Base-by-base conservation (phyloP, 1,284 basidiomycete species). In the Microbotryum violaceum region DNA sequence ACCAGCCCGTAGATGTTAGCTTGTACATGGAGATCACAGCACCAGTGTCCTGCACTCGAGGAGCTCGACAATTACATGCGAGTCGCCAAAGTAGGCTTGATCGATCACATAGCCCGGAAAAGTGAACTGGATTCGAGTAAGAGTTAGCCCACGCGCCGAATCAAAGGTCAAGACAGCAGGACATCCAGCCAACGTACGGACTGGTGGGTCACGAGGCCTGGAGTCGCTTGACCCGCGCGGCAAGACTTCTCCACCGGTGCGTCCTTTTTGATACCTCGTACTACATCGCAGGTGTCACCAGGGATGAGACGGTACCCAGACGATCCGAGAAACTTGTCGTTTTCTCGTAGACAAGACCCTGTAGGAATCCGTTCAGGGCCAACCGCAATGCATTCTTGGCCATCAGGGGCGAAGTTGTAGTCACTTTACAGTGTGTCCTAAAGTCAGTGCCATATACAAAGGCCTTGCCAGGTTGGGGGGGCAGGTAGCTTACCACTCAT, bases 251-350 rank as follows among this genome's bases (percentile, higher is more conserved):
- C 71, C 1, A 87, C 77, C 49, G 77, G 79, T 20, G 82, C 80
- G 71, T 96, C 93, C 76, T 88, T 88, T 71, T 82, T 78, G 21
- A 75, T 71, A 9, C 78, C 64, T 6, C 86, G 87, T 20, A 69
- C 66, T 5, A 74, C 70, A 54, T 82, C 81, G 74, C 94, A 98
- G 0, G 86, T 88, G 73, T 98, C 89, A 2, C 96, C 94, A 2
- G 96, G 92, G 60, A 98, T 91, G 72, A 87, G 83, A 48, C 92
- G 82, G 74, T 86, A 98, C 0, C 94, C 94, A 18, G 89, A 92
- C 0, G 92, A 96, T 0, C 91, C 94, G 74, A 82, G 73, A 74
- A 91, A 98, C 18, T 76, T 85, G 68, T 86, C 79, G 12, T 82
- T 80, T 0, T 81, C 76, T 57, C 80, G 79, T 20, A 78, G 75